Percentiles rank a stretch among this genome's conserved stretches.
These are phyloP conservation scores for Thymus mandschuricus DNA, from an alignment of 257 asterid genomes.

Conservation along the genomic window DNA sequence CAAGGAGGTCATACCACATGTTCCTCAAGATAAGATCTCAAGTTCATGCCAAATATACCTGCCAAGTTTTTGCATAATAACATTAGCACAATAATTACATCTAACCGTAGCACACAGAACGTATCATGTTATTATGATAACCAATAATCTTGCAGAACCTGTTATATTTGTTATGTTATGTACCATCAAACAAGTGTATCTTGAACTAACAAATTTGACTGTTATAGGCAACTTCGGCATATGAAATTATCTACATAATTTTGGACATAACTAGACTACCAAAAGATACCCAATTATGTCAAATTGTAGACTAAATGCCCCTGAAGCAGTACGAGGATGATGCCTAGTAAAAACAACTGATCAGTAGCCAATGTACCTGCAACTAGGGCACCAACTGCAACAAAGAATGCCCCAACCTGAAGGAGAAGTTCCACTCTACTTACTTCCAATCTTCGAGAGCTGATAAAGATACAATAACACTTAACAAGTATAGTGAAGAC, in stretches of 20 bases:
- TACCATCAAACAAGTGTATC: neutral
- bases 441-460: slow-evolving; percentile 99
- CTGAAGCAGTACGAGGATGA: neutral
- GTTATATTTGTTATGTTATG: neutral
- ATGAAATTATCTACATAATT: neutral
- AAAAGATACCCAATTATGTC: slow-evolving; percentile 11
- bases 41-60: slow-evolving; percentile 99
- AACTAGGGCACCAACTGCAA: slow-evolving; percentile 85
- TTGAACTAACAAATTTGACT: neutral
- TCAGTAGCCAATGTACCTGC: slow-evolving; percentile 62
- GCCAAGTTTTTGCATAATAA: slow-evolving; percentile 26
- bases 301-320: too few species aligned
- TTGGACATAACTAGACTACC: neutral
- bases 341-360: slow-evolving; percentile 10
- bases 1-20: slow-evolving; percentile 57
- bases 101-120: too few species aligned
- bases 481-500: neutral
- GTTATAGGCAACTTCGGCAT: neutral
- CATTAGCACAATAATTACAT: slow-evolving; percentile 2
- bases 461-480: slow-evolving; percentile 39
- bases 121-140: too few species aligned
- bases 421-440: slow-evolving; percentile 96
- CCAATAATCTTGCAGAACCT: neutral
- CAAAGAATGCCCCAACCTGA: slow-evolving; percentile 93
- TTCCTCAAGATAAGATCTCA: slow-evolving; percentile 95